Evolutionary conservation across 176 grass and related monocot species (phyloP), one percentile per base, ranked within the genome.

Genomic region (Eleusine coracana): DNA sequence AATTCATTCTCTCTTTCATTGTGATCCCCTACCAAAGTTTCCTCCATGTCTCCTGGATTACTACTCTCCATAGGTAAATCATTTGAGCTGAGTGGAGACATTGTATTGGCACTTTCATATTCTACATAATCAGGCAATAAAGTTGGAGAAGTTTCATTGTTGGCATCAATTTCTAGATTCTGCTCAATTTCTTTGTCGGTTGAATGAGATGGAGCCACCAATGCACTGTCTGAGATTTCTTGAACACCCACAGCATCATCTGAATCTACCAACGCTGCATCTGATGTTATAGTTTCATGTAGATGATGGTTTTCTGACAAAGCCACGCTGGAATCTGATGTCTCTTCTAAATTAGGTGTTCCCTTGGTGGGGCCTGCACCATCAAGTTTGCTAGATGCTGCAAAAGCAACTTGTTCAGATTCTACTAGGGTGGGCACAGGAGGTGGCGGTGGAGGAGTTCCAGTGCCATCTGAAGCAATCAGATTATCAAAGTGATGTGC

Each of bases 211-310:
- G 61, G 18, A 75, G 6, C 15, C 36, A 39, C 61, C 42, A n/a
- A 0, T 6, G 62, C 66, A 65, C 54, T 39, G 74, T 86, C 54
- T 5, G 65, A 45, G 39, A 67, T 76, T 31, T 79, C 59, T 44
- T 78, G 82, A 56, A 71, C 68, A 45, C 66, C 48, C 79, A 88
- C 27, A 77, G 73, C 76, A 89, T 82, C 86, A 61, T 70, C 88
- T 66, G 90, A 89, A 65, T 92, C 88, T 39, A 89, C 66, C 74
- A 77, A 31, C 58, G 54, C 38, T 42, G 38, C 49, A 88, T 98
- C 59, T 29, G 81, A 70, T 41, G 81, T 55, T 59, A 58, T 64
- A 72, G 56, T 76, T 76, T 94, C 74, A 72, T 68, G 76, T 29
- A 78, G 65, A 81, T 86, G 62, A 25, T 66, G 42, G 18, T 85